Evolutionary conservation across 1,139 yeast species (phyloP).

Genomic region (Yamadazyma friedrichii): DNA sequence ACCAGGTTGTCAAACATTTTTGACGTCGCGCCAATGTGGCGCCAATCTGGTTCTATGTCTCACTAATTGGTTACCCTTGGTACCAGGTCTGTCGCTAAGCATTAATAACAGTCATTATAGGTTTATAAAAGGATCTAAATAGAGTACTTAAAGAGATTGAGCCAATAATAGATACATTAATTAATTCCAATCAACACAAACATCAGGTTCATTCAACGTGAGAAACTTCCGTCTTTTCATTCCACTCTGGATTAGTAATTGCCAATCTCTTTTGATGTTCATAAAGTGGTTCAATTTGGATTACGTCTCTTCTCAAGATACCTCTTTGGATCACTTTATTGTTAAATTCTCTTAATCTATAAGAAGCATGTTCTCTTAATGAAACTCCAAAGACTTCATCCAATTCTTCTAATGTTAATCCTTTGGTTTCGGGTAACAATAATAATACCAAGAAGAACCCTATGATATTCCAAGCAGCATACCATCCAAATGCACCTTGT

Average conservation of each 20-base stretch:
- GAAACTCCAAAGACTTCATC: conserved; percentile 70
- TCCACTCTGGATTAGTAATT: conserved; percentile 60
- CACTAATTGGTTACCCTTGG: too few relatives aligned
- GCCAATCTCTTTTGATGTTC: conserved; percentile 51
- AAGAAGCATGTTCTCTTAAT: conserved; percentile 50
- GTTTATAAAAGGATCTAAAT: too few relatives aligned
- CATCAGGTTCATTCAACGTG: conserved; percentile 37
- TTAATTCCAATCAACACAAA: not conserved
- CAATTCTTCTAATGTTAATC: conserved; percentile 68
- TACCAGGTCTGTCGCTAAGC: too few relatives aligned
- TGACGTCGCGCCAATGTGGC: too few relatives aligned
- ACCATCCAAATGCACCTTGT: conserved; percentile 87
- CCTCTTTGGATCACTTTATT: conserved; percentile 40
- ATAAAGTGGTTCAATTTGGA: conserved; percentile 54
- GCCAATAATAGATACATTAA: too few relatives aligned
- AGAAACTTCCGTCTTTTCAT: conserved; percentile 52
- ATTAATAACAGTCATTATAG: too few relatives aligned
- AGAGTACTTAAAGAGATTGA: too few relatives aligned
- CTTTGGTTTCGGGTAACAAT: conserved; percentile 70
- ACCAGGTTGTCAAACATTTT: not conserved
- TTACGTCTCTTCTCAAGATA: conserved; percentile 39
- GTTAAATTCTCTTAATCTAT: conserved; percentile 48
- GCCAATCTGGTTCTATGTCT: too few relatives aligned
- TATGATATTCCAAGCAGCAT: conserved; percentile 82
- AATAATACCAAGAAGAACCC: conserved; percentile 70